These are phyloP conservation scores for Yamadazyma siamensis DNA, from an alignment of 1,139 yeast species.

Conservation along the genomic window DNA sequence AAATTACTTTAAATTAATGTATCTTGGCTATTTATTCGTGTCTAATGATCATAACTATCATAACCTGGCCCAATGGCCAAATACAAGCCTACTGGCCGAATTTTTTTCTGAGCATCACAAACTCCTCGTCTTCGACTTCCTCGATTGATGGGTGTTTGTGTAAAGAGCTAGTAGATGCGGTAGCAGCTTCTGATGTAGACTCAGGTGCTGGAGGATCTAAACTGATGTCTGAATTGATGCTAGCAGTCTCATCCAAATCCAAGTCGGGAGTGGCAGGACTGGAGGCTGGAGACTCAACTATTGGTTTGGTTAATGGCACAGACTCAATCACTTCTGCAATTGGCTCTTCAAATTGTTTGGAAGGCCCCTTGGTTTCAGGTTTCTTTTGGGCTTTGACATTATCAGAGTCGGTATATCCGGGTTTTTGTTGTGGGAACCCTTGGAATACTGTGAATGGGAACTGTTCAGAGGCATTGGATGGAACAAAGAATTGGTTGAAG, in stretches of 20 bases:
- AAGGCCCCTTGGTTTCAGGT: too few relatives aligned
- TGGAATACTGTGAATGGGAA: slow-evolving; percentile 1
- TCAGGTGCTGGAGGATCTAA: slow-evolving; percentile 18
- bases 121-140: slow-evolving; percentile 47
- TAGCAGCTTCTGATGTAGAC: too few relatives aligned
- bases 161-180: slow-evolving; percentile 8
- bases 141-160: slow-evolving; percentile 32
- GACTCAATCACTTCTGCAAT: slow-evolving; percentile 13
- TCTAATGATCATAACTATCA: too few relatives aligned
- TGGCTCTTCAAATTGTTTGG: slow-evolving; percentile 6
- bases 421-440: slow-evolving; percentile 1
- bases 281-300: slow-evolving; percentile 12
- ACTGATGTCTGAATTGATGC: slow-evolving; percentile 48
- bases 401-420: slow-evolving; percentile 6
- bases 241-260: slow-evolving; percentile 50
- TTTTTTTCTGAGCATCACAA: slow-evolving; percentile 38
- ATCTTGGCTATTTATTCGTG: too few relatives aligned
- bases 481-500: slow-evolving; percentile 9
- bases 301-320: slow-evolving; percentile 10
- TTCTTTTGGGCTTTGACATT: too few relatives aligned
- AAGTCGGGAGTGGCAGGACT: slow-evolving; percentile 18
- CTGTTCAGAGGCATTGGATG: slow-evolving; percentile 1
- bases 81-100: slow-evolving; percentile 33
- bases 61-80: too few relatives aligned
- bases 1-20: too few relatives aligned